Evolutionary conservation across 306 rosid species (phyloP).

Genomic region (Ammopiptanthus mongolicus): DNA sequence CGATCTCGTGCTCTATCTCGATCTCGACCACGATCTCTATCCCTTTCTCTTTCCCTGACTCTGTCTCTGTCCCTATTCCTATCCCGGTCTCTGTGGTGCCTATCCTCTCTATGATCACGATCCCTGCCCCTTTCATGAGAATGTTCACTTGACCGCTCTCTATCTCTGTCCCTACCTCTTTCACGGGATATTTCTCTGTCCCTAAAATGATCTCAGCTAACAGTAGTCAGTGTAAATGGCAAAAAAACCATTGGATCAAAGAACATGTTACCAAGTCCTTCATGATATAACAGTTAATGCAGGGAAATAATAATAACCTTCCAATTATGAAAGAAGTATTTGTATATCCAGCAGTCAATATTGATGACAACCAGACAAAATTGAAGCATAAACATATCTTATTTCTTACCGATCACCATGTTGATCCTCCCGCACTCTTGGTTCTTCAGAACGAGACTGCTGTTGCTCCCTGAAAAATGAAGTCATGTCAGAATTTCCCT

Average conservation of each 20-base stretch:
- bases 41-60: conserved; percentile 70
- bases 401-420: conserved; percentile 63
- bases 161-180: conserved; percentile 69
- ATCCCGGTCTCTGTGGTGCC: conserved; percentile 90
- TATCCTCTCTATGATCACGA: conserved; percentile 86
- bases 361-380: not conserved
- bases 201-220: conserved; percentile 37
- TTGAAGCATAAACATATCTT: not conserved
- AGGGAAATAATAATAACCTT: not conserved
- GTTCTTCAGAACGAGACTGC: conserved; percentile 90
- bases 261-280: not conserved
- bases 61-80: conserved; percentile 52
- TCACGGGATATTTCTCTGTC: conserved; percentile 90
- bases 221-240: conserved; percentile 10
- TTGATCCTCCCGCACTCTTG: conserved; percentile 83
- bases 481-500: conserved; percentile 14
- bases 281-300: not conserved
- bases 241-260: not conserved
- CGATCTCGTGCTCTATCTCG: conserved; percentile 67
- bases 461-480: conserved; percentile 71
- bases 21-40: conserved; percentile 72
- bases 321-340: not conserved
- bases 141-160: conserved; percentile 63
- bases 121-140: conserved; percentile 74
- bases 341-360: not conserved